Conservation (phyloP, 768 basidiomycete species). For the Exidia glandulosa region DNA sequence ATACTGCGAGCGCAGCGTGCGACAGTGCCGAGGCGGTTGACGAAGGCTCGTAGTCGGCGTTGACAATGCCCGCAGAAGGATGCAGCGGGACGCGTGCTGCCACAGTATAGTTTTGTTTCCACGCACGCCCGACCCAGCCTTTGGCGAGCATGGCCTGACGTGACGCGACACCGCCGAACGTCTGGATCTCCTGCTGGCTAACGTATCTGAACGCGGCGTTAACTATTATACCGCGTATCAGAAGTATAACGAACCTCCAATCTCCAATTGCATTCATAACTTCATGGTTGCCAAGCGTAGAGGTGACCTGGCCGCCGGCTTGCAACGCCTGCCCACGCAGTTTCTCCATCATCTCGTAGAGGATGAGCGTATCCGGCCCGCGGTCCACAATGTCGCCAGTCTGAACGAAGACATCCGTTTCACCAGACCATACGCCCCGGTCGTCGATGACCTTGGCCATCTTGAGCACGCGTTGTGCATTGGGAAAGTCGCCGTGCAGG, state of each 20-base stretch:
- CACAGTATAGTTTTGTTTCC: conserved; percentile 78
- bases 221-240: conserved; percentile 5
- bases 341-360: conserved; percentile 77
- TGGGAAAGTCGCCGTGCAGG: conserved; percentile 78
- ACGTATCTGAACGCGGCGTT: conserved; percentile 79
- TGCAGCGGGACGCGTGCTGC: conserved; percentile 76
- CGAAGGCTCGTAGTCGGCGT: conserved; percentile 37
- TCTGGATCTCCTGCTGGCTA: conserved; percentile 66
- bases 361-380: conserved; percentile 79
- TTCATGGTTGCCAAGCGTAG: conserved; percentile 89
- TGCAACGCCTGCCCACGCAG: conserved; percentile 64
- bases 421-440: conserved; percentile 67
- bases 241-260: neutral
- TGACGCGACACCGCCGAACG: conserved; percentile 59
- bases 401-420: conserved; percentile 82
- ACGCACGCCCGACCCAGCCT: conserved; percentile 69
- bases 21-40: conserved; percentile 49
- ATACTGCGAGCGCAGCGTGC: conserved; percentile 79
- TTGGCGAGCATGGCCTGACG: conserved; percentile 66
- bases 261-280: conserved; percentile 81
- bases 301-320: conserved; percentile 62
- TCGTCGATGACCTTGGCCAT: conserved; percentile 71
- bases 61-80: conserved; percentile 52
- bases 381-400: conserved; percentile 96
- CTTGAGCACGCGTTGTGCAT: conserved; percentile 67